These are phyloP conservation scores for Glaciozyma martinii DNA, from an alignment of 768 basidiomycete genomes.

Conservation along the genomic window DNA sequence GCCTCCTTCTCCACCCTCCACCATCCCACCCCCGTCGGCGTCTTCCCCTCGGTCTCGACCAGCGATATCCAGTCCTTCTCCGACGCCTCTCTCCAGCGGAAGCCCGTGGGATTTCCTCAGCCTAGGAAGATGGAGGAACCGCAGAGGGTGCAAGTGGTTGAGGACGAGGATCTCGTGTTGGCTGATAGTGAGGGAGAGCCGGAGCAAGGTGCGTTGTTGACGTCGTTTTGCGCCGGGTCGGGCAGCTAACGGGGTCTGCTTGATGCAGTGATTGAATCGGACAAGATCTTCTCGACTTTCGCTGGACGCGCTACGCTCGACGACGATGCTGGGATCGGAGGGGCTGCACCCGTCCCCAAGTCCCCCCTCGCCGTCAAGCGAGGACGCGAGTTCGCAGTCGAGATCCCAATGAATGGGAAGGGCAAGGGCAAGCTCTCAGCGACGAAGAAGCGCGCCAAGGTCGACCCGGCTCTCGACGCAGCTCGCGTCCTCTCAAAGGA, in stretches of 20 bases:
- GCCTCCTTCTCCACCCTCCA: background rate
- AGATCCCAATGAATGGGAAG: background rate
- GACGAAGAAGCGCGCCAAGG: background rate
- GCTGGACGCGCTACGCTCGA: background rate
- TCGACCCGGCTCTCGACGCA: no score
- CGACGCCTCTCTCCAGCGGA: background rate
- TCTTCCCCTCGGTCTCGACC: background rate
- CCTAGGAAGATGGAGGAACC: background rate
- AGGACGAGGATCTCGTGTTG: background rate
- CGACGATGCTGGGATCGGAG: background rate
- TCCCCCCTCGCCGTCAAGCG: background rate
- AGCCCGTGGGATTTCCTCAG: background rate
- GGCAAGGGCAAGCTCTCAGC: background rate
- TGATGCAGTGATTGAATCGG: background rate
- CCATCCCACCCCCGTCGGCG: background rate
- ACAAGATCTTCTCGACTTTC: background rate
- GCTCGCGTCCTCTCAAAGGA: background rate
- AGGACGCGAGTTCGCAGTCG: background rate
- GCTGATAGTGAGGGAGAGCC: slow-evolving; percentile 23
- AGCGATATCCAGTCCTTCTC: background rate
- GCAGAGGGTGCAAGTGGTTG: background rate
- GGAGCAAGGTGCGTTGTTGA: slow-evolving; percentile 2
- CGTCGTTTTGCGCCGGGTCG: background rate
- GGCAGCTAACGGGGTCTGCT: background rate
- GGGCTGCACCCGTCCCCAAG: background rate